Evolutionary conservation across 169 alveolate species (phyloP).

Genomic region (Plasmodium knowlesi): DNA sequence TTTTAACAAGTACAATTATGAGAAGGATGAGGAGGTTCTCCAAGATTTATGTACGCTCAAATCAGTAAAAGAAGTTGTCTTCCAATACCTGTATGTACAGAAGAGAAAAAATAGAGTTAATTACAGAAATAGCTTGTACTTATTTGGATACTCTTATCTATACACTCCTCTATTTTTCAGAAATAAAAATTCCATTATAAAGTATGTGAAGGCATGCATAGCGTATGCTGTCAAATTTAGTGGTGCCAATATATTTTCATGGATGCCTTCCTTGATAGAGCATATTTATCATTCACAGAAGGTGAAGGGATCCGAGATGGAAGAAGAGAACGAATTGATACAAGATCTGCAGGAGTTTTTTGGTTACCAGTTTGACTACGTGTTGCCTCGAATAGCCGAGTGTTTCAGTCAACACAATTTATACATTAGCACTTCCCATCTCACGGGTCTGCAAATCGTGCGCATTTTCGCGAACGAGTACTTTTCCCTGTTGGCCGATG

Average conservation of each 20-base stretch:
- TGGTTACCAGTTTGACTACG: conserved; percentile 49
- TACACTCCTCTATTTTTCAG: conserved; percentile 63
- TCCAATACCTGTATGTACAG: conserved; percentile 60
- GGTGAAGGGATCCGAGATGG: conserved; percentile 31
- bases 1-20: conserved; percentile 49
- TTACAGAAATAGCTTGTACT: conserved; percentile 43
- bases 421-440: conserved; percentile 27
- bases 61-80: conserved; percentile 51
- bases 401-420: conserved; percentile 54
- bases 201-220: conserved; percentile 66
- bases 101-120: conserved; percentile 61
- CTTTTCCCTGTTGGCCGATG: conserved; percentile 66
- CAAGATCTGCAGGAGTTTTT: conserved; percentile 61
- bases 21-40: conserved; percentile 38
- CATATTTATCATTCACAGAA: conserved; percentile 57
- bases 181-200: conserved; percentile 56
- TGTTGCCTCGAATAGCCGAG: conserved; percentile 59
- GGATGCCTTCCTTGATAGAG: conserved; percentile 72
- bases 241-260: conserved; percentile 38
- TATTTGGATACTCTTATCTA: conserved; percentile 58
- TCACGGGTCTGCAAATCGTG: conserved; percentile 52
- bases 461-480: conserved; percentile 49
- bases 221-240: conserved; percentile 65
- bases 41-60: conserved; percentile 21
- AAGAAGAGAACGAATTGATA: conserved; percentile 40